Evolutionary conservation across 371 early-diverging fungal genomes (phyloP).

Genomic region (Mortierella sp.): DNA sequence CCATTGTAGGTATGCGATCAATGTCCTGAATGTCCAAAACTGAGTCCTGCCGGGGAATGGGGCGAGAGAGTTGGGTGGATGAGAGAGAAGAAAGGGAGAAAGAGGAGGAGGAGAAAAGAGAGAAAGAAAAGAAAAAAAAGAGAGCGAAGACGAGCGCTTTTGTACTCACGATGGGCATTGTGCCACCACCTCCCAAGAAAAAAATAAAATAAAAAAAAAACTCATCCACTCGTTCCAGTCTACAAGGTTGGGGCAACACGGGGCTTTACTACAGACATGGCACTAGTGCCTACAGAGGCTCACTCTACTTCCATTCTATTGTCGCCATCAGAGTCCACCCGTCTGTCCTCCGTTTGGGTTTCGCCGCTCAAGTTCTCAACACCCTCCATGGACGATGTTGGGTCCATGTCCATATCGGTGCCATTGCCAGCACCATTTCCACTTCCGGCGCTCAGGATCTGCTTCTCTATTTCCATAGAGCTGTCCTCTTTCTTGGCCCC

Average conservation of each 20-base stretch:
- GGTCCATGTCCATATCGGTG: constrained; percentile 12
- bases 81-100: neutral
- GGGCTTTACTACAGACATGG: neutral
- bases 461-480: too few species aligned
- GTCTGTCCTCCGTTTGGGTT: constrained; percentile 11
- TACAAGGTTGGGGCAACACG: too few species aligned
- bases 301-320: neutral
- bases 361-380: constrained; percentile 2
- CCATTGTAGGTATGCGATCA: constrained; percentile 12
- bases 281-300: neutral
- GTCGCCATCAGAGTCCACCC: constrained; percentile 6
- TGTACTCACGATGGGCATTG: neutral
- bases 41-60: neutral
- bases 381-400: constrained; percentile 12
- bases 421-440: neutral
- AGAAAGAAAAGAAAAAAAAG: constrained; percentile 2
- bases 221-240: too few species aligned
- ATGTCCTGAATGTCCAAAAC: too few species aligned
- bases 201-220: constrained; percentile 1
- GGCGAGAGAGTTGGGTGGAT: constrained; percentile 7
- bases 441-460: too few species aligned
- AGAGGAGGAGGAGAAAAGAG: neutral
- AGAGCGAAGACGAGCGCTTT: neutral
- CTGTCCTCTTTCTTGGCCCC: too few species aligned
- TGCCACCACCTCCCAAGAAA: neutral